Base-by-base conservation (phyloP, 2,329 filamentous ascomycete species). In the Calonectria pseudoturangicola region DNA sequence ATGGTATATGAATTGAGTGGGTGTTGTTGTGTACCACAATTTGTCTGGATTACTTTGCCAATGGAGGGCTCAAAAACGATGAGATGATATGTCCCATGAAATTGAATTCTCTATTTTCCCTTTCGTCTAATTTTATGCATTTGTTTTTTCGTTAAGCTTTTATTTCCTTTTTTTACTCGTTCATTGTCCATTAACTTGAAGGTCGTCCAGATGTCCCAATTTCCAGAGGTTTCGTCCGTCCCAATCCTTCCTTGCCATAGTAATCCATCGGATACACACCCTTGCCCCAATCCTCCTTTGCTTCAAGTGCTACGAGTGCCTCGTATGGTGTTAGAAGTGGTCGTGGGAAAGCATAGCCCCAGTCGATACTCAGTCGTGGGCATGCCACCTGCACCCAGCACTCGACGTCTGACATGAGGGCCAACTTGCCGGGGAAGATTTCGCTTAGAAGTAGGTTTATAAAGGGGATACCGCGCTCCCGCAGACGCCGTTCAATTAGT, bases 301-400 rank as follows among this genome's bases (percentile, higher is more conserved):
- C 92, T 3, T 94, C 95, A 60, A 99, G 85, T n/a, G 95, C 94
- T 41, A 99, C 93, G 72, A 98, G 89, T 8, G 97, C 97, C 86
- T 99, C 97, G 79, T 99, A 98, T 2, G 97, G 96, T 66, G 96
- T 98, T 81, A 99, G 84, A 71, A 99, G 83, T 60, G 97, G 97
- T 58, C 94, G 87, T 1, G 95, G 91, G 82, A 99, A 99, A 0
- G 97, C 97, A 86, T 98, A 98, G 0, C 97, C 97, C 97, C 97
- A 99, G 85, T 99, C 97, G 77, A 99, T 99, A 83, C 96, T 98
- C 82, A 99, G 82, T 63, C 97, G 88, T n/a, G 97, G 97, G 85
- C 97, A 99, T 6, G 97, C 97, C 64, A 99, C 95, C 85, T 99
- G 97, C 47, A 99, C 96, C 97, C 97, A 99, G 79, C 95, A 98